Evolutionary conservation across 2,329 filamentous ascomycete species (phyloP).

Genomic region (Acrocalymma vagum): DNA sequence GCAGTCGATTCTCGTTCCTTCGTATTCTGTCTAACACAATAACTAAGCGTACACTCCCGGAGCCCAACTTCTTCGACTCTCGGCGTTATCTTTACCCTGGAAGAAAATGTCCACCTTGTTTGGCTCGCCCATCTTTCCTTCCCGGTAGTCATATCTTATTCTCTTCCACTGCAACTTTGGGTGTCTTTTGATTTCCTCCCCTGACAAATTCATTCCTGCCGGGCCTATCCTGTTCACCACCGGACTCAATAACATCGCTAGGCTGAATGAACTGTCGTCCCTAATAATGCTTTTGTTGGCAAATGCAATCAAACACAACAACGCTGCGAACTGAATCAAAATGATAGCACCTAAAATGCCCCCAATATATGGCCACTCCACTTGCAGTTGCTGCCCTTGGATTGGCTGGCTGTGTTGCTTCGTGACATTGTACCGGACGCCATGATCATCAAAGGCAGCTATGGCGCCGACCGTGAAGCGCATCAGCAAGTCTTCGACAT

Average conservation of each 20-base stretch:
- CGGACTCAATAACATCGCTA: slow-evolving; percentile 41
- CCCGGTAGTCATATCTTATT: slow-evolving; percentile 40
- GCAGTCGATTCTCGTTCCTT: too few species aligned
- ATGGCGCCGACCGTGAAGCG: slow-evolving; percentile 41
- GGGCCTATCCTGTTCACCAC: slow-evolving; percentile 33
- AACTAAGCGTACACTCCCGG: slow-evolving; percentile 35
- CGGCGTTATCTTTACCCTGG: slow-evolving; percentile 29
- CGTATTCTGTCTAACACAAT: too few species aligned
- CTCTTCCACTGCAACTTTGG: slow-evolving; percentile 32
- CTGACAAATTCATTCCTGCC: slow-evolving; percentile 36
- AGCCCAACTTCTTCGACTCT: slow-evolving; percentile 36
- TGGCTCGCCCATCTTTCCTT: slow-evolving; percentile 31
- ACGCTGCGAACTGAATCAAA: slow-evolving; percentile 32
- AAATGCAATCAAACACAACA: slow-evolving; percentile 27
- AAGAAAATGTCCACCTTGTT: slow-evolving; percentile 39
- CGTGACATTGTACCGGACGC: slow-evolving; percentile 28
- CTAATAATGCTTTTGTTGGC: slow-evolving; percentile 41
- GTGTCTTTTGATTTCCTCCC: slow-evolving; percentile 39
- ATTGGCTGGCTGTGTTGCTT: slow-evolving; percentile 25
- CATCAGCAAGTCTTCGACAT: slow-evolving; percentile 33
- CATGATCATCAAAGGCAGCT: slow-evolving; percentile 45
- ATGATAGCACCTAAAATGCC: slow-evolving; percentile 31
- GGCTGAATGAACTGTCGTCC: slow-evolving; percentile 40
- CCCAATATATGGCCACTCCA: slow-evolving; percentile 37
- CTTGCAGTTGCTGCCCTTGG: slow-evolving; percentile 37